Conservation (phyloP, 768 basidiomycete genomes). For the Clitopilus passeckerianus region DNA sequence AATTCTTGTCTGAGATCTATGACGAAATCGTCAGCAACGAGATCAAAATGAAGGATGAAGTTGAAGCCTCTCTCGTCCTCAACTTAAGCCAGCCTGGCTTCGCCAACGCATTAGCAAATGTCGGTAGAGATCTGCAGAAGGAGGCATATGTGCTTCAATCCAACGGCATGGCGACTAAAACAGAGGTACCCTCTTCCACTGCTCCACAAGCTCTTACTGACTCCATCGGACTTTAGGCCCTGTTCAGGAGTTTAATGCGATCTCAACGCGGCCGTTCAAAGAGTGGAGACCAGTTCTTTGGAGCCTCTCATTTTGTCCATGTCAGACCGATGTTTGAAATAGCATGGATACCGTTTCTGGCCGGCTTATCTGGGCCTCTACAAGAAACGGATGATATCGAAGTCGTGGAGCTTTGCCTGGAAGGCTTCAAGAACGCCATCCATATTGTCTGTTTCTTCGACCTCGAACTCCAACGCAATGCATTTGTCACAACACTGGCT, state of each 20-base stretch:
- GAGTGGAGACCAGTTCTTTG: conserved; percentile 85
- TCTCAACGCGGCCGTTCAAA: conserved; percentile 84
- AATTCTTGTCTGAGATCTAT: conserved; percentile 70
- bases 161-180: conserved; percentile 94
- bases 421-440: conserved; percentile 97
- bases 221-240: conserved; percentile 44
- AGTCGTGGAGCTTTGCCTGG: conserved; percentile 85
- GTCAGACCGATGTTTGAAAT: conserved; percentile 99
- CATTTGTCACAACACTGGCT: conserved; percentile 91
- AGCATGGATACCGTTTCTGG: conserved; percentile 97
- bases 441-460: conserved; percentile 96
- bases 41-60: conserved; percentile 98
- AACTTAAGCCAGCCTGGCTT: conserved; percentile 60
- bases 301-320: conserved; percentile 93
- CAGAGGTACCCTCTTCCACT: conserved; percentile 57
- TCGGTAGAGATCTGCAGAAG: conserved; percentile 91
- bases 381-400: conserved; percentile 96
- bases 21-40: conserved; percentile 92
- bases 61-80: conserved; percentile 53
- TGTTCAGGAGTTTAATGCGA: conserved; percentile 90
- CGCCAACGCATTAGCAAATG: conserved; percentile 77
- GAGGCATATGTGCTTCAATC: conserved; percentile 96
- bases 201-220: conserved; percentile 7
- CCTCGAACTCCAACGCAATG: conserved; percentile 95
- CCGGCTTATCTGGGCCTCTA: conserved; percentile 89